Evolutionary conservation across 441 rosid genomes (phyloP).

Genomic region (Gossypium aridum): DNA sequence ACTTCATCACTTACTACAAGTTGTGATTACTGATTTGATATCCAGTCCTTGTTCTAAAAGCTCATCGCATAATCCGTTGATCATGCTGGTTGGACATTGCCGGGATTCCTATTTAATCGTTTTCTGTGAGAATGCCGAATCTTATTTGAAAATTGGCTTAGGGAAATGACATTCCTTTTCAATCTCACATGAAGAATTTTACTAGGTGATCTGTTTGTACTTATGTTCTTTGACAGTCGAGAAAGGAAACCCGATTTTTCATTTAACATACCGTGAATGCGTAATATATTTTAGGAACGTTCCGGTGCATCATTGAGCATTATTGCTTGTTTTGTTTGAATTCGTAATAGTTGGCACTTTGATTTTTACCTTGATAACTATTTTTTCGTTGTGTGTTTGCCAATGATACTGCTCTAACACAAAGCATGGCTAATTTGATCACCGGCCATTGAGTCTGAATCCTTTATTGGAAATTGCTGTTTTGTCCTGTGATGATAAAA

Average conservation of each 20-base stretch:
- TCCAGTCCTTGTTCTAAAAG: conserved; percentile 1
- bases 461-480: too few relatives aligned
- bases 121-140: conserved; percentile 20
- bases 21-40: background rate
- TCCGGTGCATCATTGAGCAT: background rate
- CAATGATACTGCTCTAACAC: background rate
- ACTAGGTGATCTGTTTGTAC: conserved; percentile 11
- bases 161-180: conserved; percentile 11
- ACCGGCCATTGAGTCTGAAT: too few relatives aligned
- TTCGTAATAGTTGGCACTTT: background rate
- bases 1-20: background rate
- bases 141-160: conserved; percentile 15
- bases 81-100: conserved; percentile 19
- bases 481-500: too few relatives aligned
- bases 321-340: background rate
- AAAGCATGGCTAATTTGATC: background rate
- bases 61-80: conserved; percentile 11
- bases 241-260: background rate
- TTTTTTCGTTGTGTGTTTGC: background rate
- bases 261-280: background rate
- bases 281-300: background rate
- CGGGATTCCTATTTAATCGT: conserved; percentile 11
- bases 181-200: conserved; percentile 11
- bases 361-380: background rate
- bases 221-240: background rate